A percentile compares a stretch with the other conserved stretches of the same genome.
phyloP scores from a whole-genome alignment of 805 yeast species.

The Barnettozyma vustinii region DNA sequence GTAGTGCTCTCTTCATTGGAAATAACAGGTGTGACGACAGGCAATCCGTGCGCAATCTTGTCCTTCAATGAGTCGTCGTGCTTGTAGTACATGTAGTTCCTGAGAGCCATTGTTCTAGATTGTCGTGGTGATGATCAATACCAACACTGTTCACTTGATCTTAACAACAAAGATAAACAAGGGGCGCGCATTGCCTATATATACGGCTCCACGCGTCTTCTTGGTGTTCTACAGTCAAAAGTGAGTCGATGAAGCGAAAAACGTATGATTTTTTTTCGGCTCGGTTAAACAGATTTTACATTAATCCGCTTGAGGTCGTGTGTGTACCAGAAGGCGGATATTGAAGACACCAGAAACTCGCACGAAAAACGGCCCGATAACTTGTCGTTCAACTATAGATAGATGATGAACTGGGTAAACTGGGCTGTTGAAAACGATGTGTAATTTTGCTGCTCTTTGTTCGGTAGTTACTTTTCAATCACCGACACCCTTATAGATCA shows the following conservation, averaged over 20 bases:
- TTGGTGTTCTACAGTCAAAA: neutral
- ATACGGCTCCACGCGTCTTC: neutral
- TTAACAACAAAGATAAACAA: neutral
- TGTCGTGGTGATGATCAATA: neutral
- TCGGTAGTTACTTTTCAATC: too few species aligned
- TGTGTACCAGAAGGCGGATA: neutral
- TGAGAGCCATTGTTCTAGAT: conserved; percentile 33
- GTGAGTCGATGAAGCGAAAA: neutral
- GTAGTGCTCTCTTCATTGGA: neutral
- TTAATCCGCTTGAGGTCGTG: neutral
- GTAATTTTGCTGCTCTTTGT: too few species aligned
- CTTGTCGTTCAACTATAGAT: too few species aligned
- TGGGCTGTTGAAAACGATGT: too few species aligned
- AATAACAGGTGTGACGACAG: neutral
- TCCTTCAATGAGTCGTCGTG: conserved; percentile 32
- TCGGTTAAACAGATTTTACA: neutral
- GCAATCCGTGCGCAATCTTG: conserved; percentile 29
- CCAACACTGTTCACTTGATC: neutral
- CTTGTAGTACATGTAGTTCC: conserved; percentile 39
- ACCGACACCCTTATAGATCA: too few species aligned
- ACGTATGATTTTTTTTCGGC: conserved; percentile 4
- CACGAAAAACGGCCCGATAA: too few species aligned
- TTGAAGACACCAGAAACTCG: neutral
- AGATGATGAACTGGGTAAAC: too few species aligned
- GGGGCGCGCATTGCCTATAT: neutral